Evolutionary conservation across 257 asterid species (phyloP).

Genomic region (Rauvolfia tetraphylla): DNA sequence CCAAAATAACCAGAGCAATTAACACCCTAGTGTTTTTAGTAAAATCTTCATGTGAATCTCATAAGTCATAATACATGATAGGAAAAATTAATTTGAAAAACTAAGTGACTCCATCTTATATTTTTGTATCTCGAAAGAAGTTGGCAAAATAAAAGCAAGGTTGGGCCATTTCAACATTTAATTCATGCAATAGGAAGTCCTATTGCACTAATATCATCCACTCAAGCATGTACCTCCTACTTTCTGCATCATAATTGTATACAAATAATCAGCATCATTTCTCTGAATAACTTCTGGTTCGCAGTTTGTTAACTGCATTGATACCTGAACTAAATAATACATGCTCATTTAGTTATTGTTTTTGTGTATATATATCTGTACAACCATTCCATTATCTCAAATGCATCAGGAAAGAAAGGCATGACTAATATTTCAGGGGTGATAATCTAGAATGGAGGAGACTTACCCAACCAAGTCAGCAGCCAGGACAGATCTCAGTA

Average conservation of each 20-base stretch:
- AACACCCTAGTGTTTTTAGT: background rate
- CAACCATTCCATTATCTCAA: background rate
- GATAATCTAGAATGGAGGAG: conserved; percentile 4
- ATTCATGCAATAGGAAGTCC: too few relatives aligned
- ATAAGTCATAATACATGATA: too few relatives aligned
- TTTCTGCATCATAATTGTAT: background rate
- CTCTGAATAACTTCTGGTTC: background rate
- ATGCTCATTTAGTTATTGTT: background rate
- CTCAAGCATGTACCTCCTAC: background rate
- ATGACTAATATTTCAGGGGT: background rate
- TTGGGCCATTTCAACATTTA: background rate
- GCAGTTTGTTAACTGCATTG: background rate
- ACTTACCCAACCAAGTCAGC: conserved; percentile 90
- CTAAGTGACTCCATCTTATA: background rate
- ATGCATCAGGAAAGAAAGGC: background rate
- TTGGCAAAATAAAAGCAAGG: background rate
- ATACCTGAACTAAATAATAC: background rate
- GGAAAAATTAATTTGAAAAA: too few relatives aligned
- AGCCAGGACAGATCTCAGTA: conserved; percentile 76
- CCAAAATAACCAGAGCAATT: background rate
- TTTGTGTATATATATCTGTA: too few relatives aligned
- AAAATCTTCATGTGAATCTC: background rate
- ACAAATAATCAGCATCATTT: background rate
- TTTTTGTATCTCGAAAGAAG: background rate
- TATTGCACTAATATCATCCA: background rate